phyloP scores from a whole-genome alignment of 2,329 filamentous ascomycete genomes.

The Pestalotiopsis sp. region DNA sequence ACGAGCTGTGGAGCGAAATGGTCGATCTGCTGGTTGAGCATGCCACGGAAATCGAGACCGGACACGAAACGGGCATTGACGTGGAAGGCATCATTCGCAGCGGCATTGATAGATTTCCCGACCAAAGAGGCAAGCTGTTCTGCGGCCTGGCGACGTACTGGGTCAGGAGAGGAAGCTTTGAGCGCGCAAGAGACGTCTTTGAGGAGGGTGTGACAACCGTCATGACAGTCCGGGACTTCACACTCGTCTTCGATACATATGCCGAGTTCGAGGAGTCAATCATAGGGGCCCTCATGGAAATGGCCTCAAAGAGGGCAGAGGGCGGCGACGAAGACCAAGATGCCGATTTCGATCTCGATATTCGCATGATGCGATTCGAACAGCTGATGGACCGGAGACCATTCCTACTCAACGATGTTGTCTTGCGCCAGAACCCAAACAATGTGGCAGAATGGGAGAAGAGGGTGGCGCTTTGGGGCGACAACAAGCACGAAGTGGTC shows the following conservation, averaged over 20 bases:
- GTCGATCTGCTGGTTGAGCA: constrained; percentile 91
- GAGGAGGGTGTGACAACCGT: constrained; percentile 97
- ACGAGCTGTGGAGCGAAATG: constrained; percentile 98
- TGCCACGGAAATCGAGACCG: constrained; percentile 81
- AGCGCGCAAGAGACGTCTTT: constrained; percentile 88
- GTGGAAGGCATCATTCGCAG: constrained; percentile 92
- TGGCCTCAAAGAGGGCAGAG: constrained; percentile 77
- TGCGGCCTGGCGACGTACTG: constrained; percentile 94
- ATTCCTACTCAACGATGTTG: constrained; percentile 94
- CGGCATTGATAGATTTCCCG: constrained; percentile 85
- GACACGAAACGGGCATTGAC: constrained; percentile 80
- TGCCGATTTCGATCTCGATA: constrained; percentile 91
- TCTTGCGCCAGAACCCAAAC: constrained; percentile 93
- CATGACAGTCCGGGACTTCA: constrained; percentile 98
- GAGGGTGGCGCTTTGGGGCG: constrained; percentile 90
- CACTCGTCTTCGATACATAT: constrained; percentile 93
- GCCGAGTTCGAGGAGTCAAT: constrained; percentile 96
- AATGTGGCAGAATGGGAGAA: constrained; percentile 98
- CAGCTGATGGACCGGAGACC: constrained; percentile 96
- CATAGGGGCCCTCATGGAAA: constrained; percentile 88
- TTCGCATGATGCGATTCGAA: constrained; percentile 97
- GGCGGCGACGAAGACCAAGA: constrained; percentile 78
- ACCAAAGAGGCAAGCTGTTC: constrained; percentile 95
- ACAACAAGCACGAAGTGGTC: constrained; percentile 88
- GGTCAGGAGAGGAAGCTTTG: constrained; percentile 91